phyloP scores from a whole-genome alignment of 352 stramenopile genomes.

The Phytophthora pistaciae region DNA sequence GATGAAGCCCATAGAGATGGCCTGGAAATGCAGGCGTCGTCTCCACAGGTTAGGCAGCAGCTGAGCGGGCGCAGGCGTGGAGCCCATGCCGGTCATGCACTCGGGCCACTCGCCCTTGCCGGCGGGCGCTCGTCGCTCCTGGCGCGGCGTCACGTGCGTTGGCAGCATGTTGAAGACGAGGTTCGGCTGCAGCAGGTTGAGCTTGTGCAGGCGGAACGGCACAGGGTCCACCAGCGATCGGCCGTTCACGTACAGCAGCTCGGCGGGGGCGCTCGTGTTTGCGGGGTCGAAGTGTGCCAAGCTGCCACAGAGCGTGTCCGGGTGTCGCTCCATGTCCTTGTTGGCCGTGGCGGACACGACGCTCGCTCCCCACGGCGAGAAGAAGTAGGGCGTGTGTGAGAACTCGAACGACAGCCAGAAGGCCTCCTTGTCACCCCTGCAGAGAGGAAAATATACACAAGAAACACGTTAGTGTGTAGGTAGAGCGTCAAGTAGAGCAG shows the following conservation, averaged over 20 bases:
- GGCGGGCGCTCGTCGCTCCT: constrained; percentile 29
- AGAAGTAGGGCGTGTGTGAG: constrained; percentile 57
- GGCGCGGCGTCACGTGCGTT: constrained; percentile 53
- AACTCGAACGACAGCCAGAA: constrained; percentile 85
- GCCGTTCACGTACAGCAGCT: constrained; percentile 59
- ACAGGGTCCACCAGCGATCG: constrained; percentile 51
- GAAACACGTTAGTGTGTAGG: neutral
- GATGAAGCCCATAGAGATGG: constrained; percentile 54
- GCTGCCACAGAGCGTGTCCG: constrained; percentile 70
- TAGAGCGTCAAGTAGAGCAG: neutral
- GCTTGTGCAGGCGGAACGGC: constrained; percentile 41
- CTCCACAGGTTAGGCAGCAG: constrained; percentile 51
- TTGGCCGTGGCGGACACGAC: constrained; percentile 59
- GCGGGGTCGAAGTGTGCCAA: constrained; percentile 68
- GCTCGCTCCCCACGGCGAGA: constrained; percentile 71
- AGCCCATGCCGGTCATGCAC: constrained; percentile 58
- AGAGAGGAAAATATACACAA: neutral
- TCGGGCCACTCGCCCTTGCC: constrained; percentile 58
- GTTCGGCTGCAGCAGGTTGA: constrained; percentile 42
- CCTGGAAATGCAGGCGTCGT: constrained; percentile 54
- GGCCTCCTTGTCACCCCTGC: constrained; percentile 69
- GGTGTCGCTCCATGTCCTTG: constrained; percentile 61
- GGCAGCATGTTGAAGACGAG: constrained; percentile 57
- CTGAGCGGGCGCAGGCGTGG: constrained; percentile 37
- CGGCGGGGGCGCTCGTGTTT: constrained; percentile 22